phyloP scores from a whole-genome alignment of 176 grass and related monocot species.

The Paspalum notatum region DNA sequence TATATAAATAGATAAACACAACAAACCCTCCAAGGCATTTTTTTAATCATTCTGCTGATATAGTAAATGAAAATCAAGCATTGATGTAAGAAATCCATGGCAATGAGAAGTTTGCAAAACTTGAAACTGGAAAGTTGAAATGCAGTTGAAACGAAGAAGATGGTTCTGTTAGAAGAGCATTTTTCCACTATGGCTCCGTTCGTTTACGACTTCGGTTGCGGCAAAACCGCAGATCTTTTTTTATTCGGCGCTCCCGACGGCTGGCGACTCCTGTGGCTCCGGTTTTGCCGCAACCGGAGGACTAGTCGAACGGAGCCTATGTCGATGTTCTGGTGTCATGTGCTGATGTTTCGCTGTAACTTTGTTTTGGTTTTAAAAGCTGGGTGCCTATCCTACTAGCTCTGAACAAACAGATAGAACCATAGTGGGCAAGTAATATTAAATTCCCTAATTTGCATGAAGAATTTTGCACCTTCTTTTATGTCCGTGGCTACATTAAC shows the following conservation, averaged over 20 bases:
- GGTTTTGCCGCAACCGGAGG: no score
- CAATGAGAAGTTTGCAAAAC: background rate
- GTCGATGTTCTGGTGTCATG: background rate
- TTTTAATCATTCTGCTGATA: background rate
- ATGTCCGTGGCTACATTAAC: background rate
- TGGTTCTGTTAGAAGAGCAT: background rate
- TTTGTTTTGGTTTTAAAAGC: background rate
- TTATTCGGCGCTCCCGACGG: no score
- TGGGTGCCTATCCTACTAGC: background rate
- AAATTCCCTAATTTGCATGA: background rate
- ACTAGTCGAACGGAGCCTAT: no score
- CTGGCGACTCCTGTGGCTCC: no score
- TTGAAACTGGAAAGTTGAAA: background rate
- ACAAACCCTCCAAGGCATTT: background rate
- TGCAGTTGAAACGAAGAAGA: background rate
- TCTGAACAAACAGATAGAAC: background rate
- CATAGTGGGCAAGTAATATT: background rate
- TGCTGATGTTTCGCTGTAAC: background rate
- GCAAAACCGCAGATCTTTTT: no score
- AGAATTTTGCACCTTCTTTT: background rate
- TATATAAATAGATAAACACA: background rate
- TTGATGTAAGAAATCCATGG: background rate
- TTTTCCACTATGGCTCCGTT: no score
- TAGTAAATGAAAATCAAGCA: background rate
- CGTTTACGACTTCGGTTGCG: no score